Percentiles rank a stretch among this genome's conserved stretches.
phyloP scores from a whole-genome alignment of 2,329 filamentous ascomycete species.

The Botrytis byssoidea region DNA sequence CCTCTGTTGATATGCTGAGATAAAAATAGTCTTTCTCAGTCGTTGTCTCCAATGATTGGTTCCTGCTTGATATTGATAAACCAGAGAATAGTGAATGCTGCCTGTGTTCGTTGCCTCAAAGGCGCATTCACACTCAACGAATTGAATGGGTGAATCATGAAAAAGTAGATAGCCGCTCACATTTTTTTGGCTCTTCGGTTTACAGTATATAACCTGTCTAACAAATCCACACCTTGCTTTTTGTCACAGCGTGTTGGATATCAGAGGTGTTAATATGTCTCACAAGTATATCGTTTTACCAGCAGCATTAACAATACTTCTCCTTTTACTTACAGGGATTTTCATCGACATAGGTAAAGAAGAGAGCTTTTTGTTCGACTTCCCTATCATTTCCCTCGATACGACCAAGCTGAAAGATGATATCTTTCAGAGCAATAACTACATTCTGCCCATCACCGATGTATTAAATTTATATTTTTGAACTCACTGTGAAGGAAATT shows the following conservation, averaged over 20 bases:
- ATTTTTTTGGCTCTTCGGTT: not conserved
- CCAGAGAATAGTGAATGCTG: not conserved
- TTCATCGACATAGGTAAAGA: not conserved
- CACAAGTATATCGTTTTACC: not conserved
- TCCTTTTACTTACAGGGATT: not conserved
- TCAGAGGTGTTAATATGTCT: not conserved
- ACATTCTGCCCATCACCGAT: not conserved
- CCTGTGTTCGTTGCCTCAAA: not conserved
- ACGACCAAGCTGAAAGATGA: not conserved
- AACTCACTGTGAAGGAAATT: constrained; percentile 9
- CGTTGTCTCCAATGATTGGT: not conserved
- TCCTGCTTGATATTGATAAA: not conserved
- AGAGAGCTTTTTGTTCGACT: not conserved
- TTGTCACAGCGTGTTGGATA: not conserved
- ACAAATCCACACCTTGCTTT: not conserved
- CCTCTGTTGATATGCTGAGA: not conserved
- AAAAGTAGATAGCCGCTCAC: not conserved
- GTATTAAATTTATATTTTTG: constrained; percentile 9
- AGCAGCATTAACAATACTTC: not conserved
- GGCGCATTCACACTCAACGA: not conserved
- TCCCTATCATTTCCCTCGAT: constrained; percentile 6
- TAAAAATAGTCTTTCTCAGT: not conserved
- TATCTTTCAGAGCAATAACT: not conserved
- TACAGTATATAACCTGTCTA: not conserved
- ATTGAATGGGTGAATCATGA: not conserved